Percentiles rank a stretch among this genome's conserved stretches.
phyloP scores from a whole-genome alignment of 2,329 filamentous ascomycete genomes.

The Cyphellophora europaea region DNA sequence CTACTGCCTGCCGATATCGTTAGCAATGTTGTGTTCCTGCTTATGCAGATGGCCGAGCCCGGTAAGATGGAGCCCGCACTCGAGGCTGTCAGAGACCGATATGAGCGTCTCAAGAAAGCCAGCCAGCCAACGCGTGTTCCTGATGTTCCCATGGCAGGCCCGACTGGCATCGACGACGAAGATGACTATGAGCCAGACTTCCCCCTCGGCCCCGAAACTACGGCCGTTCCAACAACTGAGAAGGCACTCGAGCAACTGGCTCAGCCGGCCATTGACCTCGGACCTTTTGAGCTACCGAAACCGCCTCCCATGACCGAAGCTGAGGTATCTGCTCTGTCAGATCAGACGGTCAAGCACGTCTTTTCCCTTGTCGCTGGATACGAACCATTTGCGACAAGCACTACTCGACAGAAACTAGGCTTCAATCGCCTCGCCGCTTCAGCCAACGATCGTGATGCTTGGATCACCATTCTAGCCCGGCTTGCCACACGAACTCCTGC shows the following conservation, averaged over 20 bases:
- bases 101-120: slow-evolving; percentile 23
- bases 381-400: slow-evolving; percentile 48
- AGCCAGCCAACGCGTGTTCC: slow-evolving; percentile 19
- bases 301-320: slow-evolving; percentile 65
- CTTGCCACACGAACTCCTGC: slow-evolving; percentile 71
- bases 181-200: slow-evolving; percentile 92
- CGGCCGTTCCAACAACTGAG: slow-evolving; percentile 61
- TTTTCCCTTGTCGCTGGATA: slow-evolving; percentile 68
- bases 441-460: slow-evolving; percentile 76
- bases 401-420: slow-evolving; percentile 50
- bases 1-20: slow-evolving; percentile 67
- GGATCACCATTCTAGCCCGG: slow-evolving; percentile 79
- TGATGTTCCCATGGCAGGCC: slow-evolving; percentile 20
- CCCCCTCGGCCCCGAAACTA: slow-evolving; percentile 62
- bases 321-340: slow-evolving; percentile 63
- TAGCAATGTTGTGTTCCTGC: slow-evolving; percentile 69
- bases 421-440: slow-evolving; percentile 78
- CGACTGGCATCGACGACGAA: slow-evolving; percentile 67
- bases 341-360: slow-evolving; percentile 64
- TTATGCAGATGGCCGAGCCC: slow-evolving; percentile 63
- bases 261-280: slow-evolving; percentile 47
- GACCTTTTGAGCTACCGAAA: slow-evolving; percentile 69
- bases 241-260: slow-evolving; percentile 35
- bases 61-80: slow-evolving; percentile 63
- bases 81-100: slow-evolving; percentile 38